These are phyloP conservation scores for Penstemon newberryi DNA, from an alignment of 257 asterid genomes.

Conservation along the genomic window DNA sequence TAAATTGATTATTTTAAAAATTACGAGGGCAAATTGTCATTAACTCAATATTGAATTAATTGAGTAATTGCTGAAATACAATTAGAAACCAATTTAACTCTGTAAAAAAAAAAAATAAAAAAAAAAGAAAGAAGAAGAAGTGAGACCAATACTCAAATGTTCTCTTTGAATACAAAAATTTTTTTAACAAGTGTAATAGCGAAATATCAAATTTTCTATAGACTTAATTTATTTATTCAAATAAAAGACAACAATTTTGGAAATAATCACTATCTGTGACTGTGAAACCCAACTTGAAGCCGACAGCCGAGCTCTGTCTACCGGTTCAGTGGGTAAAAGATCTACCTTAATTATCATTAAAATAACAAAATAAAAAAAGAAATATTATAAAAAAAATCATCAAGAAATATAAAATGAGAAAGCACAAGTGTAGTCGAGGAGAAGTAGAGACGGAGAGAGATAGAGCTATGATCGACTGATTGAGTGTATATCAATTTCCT, in stretches of 20 bases:
- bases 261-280: too few species aligned
- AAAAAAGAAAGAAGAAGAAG: too few species aligned
- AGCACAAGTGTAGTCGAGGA: constrained; percentile 19
- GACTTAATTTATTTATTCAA: neutral
- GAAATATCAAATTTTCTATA: neutral
- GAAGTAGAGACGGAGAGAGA: constrained; percentile 16
- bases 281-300: neutral
- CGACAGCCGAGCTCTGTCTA: constrained; percentile 27
- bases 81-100: too few species aligned
- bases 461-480: constrained; percentile 35
- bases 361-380: neutral
- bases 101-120: too few species aligned
- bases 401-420: constrained; percentile 25
- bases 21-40: too few species aligned
- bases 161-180: too few species aligned
- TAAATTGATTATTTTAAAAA: too few species aligned
- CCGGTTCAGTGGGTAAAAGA: constrained; percentile 40
- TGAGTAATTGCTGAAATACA: too few species aligned
- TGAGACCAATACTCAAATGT: too few species aligned
- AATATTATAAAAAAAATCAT: constrained; percentile 11
- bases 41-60: too few species aligned
- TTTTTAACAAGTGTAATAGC: too few species aligned
- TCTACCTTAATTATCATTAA: constrained; percentile 13
- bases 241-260: neutral
- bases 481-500: constrained; percentile 25